Evolutionary conservation across 768 basidiomycete genomes (phyloP).

Genomic region (Boletales sp.): DNA sequence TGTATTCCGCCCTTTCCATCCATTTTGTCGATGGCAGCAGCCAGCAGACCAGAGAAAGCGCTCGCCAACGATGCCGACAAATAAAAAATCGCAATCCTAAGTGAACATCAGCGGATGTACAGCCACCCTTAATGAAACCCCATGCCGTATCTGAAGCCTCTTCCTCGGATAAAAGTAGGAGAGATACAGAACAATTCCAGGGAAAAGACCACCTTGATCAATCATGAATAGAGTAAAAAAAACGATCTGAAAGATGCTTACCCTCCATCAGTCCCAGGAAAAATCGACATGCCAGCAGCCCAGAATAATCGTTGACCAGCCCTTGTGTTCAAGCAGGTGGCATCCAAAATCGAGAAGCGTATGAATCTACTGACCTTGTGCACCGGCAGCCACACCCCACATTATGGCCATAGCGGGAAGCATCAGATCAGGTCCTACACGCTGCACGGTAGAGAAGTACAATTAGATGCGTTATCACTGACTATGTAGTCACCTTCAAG

Average conservation of each 20-base stretch:
- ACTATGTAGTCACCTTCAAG: constrained; percentile 38
- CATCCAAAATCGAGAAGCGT: neutral
- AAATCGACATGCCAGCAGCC: constrained; percentile 48
- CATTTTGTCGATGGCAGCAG: constrained; percentile 56
- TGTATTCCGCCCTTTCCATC: constrained; percentile 45
- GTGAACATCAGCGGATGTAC: neutral
- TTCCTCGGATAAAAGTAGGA: constrained; percentile 44
- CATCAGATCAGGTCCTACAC: constrained; percentile 50
- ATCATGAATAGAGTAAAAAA: constrained; percentile 3
- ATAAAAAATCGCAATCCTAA: constrained; percentile 38
- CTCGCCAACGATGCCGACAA: constrained; percentile 50
- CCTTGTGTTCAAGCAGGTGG: constrained; percentile 25
- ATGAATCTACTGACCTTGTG: constrained; percentile 44
- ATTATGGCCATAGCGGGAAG: constrained; percentile 59
- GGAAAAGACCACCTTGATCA: constrained; percentile 49
- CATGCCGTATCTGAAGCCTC: constrained; percentile 22
- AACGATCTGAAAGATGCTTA: constrained; percentile 11
- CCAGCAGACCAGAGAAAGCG: constrained; percentile 63
- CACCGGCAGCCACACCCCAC: constrained; percentile 61
- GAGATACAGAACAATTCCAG: constrained; percentile 56
- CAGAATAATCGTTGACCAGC: constrained; percentile 45
- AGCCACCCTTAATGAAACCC: neutral
- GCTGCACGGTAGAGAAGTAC: constrained; percentile 12
- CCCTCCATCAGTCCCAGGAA: constrained; percentile 59
- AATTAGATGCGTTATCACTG: neutral